Percentiles rank a stretch among this genome's conserved stretches.
Evolutionary conservation across 176 grass and related monocot genomes (phyloP).

Genomic region (bread wheat (Triticum aestivum)): DNA sequence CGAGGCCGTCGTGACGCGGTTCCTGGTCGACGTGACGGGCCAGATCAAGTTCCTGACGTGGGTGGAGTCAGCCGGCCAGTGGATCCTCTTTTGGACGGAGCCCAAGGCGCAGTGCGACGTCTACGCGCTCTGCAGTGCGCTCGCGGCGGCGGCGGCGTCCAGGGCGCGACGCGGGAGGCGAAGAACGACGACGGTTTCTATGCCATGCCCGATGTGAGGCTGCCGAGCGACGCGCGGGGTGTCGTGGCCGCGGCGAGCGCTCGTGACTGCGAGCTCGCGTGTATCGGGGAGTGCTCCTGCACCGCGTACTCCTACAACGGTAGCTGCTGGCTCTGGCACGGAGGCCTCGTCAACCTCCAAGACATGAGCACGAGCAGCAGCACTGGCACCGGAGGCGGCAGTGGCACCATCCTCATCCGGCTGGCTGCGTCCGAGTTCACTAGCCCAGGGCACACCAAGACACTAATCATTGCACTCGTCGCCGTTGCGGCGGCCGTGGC

Average conservation of each 20-base stretch:
- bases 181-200: conserved; percentile 33
- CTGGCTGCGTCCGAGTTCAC: conserved; percentile 47
- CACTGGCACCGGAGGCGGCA: neutral
- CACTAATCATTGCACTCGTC: neutral
- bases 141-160: neutral
- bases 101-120: conserved; percentile 54
- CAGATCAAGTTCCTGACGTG: conserved; percentile 48
- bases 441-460: neutral
- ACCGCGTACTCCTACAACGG: conserved; percentile 43
- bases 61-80: neutral
- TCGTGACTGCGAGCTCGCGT: conserved; percentile 39
- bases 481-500: neutral
- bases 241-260: neutral
- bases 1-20: conserved; percentile 31
- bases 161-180: neutral
- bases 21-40: conserved; percentile 39
- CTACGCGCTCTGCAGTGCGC: conserved; percentile 33
- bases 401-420: conserved; percentile 39
- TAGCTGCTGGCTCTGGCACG: conserved; percentile 48
- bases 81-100: conserved; percentile 46
- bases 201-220: conserved; percentile 27
- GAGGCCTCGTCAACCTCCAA: conserved; percentile 42
- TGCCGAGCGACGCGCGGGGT: conserved; percentile 26
- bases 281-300: conserved; percentile 52
- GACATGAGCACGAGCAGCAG: conserved; percentile 36